Base-by-base conservation (phyloP, 202 grass and related monocot genomes). In the Cymbopogon flexuosus region DNA sequence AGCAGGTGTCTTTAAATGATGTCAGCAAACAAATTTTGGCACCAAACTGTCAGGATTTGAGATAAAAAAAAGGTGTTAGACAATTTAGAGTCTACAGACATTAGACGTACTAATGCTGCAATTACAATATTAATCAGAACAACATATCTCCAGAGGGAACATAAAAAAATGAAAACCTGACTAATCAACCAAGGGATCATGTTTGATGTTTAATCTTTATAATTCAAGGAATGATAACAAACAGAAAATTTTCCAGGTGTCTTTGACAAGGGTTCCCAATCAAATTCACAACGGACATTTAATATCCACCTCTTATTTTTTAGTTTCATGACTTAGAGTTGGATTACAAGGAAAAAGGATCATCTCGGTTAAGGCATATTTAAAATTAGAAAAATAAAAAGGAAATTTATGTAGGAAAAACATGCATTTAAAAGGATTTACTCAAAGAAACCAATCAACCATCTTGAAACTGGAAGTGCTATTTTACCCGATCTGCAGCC, bases 21-120 rank as follows among this genome's bases (percentile, higher is more conserved):
- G 92, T 99, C 54, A 99, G 40, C 77, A 99, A 62, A 85, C 96
- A 95, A 66, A 99, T 99, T 84, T 93, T 99, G 70, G 92, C 96
- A 79, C 92, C 90, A 78, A 96, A 99, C 96, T 99, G 88, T 70
- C 8, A 72, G 31, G 29, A 81, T 41, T 43, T 51, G 31, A 78
- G 3, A 89, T 41, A 58, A 1, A 82, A 37, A 12, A 10, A 27
- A 33, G 31, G 41, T 7, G 31, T 89, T 52, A 91, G 68, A 56
- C 0, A 59, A 51, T 5, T 46, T 65, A 70, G 0, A 71, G 68
- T 5, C 1, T 65, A 72, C 0, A 71, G 34, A 72, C 72, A 72
- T 0, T 11, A 65, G 11, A 61, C 3, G n/a, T 37, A 22, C 10
- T 62, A 16, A 56, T 84, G 15, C 2, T 29, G 65, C 62, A 65